Percentiles rank a stretch among this genome's conserved stretches.
Evolutionary conservation across 257 asterid species (phyloP).

Genomic region (Solanum medicagineum): DNA sequence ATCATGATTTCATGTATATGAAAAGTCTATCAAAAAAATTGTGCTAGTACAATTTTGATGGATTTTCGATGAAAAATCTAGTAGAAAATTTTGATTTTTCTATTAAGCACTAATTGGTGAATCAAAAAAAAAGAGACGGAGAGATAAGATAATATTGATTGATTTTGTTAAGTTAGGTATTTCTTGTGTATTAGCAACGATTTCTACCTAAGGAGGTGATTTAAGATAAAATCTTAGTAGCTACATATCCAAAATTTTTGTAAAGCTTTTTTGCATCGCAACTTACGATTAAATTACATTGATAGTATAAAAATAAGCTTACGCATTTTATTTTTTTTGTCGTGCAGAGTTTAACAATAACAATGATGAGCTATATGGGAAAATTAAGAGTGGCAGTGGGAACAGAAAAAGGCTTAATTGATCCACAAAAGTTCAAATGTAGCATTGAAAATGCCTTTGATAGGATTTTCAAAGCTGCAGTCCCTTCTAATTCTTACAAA

Average conservation of each 20-base stretch:
- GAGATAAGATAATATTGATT: neutral
- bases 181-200: neutral
- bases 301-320: neutral
- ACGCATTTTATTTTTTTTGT: too few relatives aligned
- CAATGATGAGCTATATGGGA: conserved; percentile 73
- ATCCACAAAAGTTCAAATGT: conserved; percentile 35
- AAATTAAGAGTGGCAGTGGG: conserved; percentile 54
- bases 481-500: conserved; percentile 1
- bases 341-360: conserved; percentile 54
- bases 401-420: conserved; percentile 48
- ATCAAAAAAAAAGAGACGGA: too few relatives aligned
- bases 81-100: neutral
- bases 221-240: neutral
- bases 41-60: neutral
- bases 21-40: too few relatives aligned
- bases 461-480: conserved; percentile 31
- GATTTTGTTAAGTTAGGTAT: neutral
- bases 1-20: too few relatives aligned
- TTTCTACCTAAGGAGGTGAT: neutral
- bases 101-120: neutral
- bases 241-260: too few relatives aligned
- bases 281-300: neutral
- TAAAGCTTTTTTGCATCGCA: neutral
- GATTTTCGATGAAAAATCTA: too few relatives aligned
- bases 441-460: conserved; percentile 45